Evolutionary conservation across 768 basidiomycete species (phyloP).

Genomic region (Phanerodontia chrysosporium): DNA sequence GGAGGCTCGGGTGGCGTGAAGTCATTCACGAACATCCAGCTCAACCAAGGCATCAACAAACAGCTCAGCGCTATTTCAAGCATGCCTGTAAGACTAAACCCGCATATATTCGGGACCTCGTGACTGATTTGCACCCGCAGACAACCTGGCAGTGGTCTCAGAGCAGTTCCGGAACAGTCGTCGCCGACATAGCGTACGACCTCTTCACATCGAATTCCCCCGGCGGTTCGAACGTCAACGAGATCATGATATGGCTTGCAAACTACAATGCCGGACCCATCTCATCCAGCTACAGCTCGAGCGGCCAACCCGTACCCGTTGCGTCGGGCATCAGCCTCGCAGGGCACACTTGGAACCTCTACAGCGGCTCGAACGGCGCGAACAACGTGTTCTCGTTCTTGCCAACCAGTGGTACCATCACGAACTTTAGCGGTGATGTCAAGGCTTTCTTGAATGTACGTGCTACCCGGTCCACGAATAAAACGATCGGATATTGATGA

Average conservation of each 20-base stretch:
- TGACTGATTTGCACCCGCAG: conserved; percentile 25
- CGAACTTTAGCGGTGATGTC: conserved; percentile 51
- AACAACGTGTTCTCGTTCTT: conserved; percentile 40
- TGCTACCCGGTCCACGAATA: background rate
- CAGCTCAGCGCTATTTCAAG: conserved; percentile 48
- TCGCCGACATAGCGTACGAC: conserved; percentile 59
- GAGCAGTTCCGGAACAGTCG: conserved; percentile 33
- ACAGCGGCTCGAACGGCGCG: conserved; percentile 46
- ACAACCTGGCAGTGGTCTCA: conserved; percentile 57
- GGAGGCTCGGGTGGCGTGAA: conserved; percentile 50
- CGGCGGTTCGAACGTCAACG: conserved; percentile 41
- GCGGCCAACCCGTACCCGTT: conserved; percentile 44
- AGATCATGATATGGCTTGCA: conserved; percentile 67
- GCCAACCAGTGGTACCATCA: conserved; percentile 37
- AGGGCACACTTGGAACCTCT: conserved; percentile 56
- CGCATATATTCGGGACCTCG: background rate
- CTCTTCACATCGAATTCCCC: conserved; percentile 53
- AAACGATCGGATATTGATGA: background rate
- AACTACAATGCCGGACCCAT: conserved; percentile 57
- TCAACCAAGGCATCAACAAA: conserved; percentile 46
- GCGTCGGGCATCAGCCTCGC: conserved; percentile 41
- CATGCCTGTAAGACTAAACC: conserved; percentile 43
- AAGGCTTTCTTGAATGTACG: conserved; percentile 47
- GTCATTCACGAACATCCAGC: conserved; percentile 57
- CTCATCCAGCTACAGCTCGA: conserved; percentile 40